These are phyloP conservation scores for Croton laevigatus DNA, from an alignment of 441 rosid species.

Conservation along the genomic window DNA sequence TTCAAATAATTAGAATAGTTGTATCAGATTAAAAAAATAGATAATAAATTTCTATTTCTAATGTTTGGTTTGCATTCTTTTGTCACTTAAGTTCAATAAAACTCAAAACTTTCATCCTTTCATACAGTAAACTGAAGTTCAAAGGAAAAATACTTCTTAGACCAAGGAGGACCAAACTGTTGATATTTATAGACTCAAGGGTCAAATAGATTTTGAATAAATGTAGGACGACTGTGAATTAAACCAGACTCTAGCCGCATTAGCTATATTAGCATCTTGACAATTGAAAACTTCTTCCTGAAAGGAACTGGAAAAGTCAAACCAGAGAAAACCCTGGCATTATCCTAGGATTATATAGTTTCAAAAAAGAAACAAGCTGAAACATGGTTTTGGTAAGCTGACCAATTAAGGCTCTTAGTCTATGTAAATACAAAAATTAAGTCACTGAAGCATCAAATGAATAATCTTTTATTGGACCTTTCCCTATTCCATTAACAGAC, in stretches of 20 bases:
- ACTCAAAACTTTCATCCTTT: neutral
- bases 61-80: too few relatives aligned
- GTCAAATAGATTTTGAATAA: neutral
- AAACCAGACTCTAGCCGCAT: neutral
- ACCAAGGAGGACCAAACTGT: neutral
- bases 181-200: neutral
- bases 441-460: neutral
- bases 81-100: neutral
- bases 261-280: conserved; percentile 1
- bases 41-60: too few relatives aligned
- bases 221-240: neutral
- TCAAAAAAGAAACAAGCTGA: neutral
- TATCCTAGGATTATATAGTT: neutral
- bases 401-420: conserved; percentile 1
- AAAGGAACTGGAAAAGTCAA: neutral
- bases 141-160: neutral
- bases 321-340: conserved; percentile 3
- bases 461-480: neutral
- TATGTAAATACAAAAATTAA: conserved; percentile 4
- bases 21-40: too few relatives aligned
- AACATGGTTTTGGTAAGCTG: neutral
- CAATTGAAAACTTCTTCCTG: neutral
- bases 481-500: neutral
- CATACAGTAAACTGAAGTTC: neutral
- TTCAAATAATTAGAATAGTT: neutral